Conservation (phyloP, 2,329 filamentous ascomycete species). For the Verticillium zaregamsianum region DNA sequence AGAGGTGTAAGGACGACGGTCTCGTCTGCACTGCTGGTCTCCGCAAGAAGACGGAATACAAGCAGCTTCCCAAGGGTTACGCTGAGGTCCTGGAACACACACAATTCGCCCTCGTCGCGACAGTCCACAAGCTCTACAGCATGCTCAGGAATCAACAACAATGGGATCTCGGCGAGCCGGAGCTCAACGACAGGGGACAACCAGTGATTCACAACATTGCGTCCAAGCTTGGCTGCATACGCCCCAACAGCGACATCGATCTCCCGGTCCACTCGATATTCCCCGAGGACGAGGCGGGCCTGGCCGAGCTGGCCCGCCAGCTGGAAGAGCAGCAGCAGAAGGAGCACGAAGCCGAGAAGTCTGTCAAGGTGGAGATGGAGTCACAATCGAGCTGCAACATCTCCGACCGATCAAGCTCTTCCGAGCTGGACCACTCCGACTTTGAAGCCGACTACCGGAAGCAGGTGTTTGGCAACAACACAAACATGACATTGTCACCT, state of each 20-base stretch:
- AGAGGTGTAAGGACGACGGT: constrained; percentile 62
- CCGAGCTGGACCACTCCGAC: constrained; percentile 52
- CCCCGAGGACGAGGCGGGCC: constrained; percentile 56
- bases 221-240: constrained; percentile 59
- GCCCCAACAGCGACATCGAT: constrained; percentile 57
- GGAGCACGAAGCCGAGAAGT: constrained; percentile 28
- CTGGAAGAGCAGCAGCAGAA: constrained; percentile 44
- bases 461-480: constrained; percentile 38
- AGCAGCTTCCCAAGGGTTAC: constrained; percentile 60
- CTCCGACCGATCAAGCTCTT: constrained; percentile 48
- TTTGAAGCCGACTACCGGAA: constrained; percentile 51
- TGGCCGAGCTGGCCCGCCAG: constrained; percentile 52
- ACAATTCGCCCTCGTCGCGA: constrained; percentile 60
- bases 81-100: constrained; percentile 63
- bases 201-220: constrained; percentile 64
- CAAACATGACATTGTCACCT: constrained; percentile 46
- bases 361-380: constrained; percentile 27
- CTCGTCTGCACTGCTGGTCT: constrained; percentile 60
- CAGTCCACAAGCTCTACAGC: constrained; percentile 60
- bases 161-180: constrained; percentile 61
- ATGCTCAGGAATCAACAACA: constrained; percentile 56
- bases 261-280: constrained; percentile 55
- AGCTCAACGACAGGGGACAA: constrained; percentile 58
- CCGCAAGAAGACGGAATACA: constrained; percentile 65
- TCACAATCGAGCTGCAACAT: constrained; percentile 25